A percentile compares a stretch with the other conserved stretches of the same genome.
Evolutionary conservation across 495 filamentous ascomycete genomes (phyloP).

Genomic region (Aspergillus indologenus): DNA sequence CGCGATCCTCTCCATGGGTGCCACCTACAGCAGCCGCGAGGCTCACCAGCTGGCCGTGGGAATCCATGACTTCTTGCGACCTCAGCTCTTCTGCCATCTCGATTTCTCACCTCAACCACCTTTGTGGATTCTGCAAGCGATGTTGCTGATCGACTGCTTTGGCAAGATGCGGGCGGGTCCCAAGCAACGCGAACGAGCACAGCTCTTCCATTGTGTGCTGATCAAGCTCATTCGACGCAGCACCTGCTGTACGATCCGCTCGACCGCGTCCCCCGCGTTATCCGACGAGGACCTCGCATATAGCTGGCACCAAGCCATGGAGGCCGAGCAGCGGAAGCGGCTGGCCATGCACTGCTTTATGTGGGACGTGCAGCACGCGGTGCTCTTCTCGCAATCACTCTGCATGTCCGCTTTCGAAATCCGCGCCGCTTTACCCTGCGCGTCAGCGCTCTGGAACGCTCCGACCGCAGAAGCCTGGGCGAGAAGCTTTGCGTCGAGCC

Average conservation of each 20-base stretch:
- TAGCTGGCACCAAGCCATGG: slow-evolving; percentile 47
- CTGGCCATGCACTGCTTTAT: slow-evolving; percentile 56
- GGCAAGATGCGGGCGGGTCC: slow-evolving; percentile 55
- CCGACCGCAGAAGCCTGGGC: slow-evolving; percentile 46
- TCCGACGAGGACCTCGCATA: slow-evolving; percentile 31
- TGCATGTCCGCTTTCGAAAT: slow-evolving; percentile 60
- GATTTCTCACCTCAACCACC: slow-evolving; percentile 48
- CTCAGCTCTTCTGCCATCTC: slow-evolving; percentile 39
- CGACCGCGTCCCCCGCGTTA: slow-evolving; percentile 24
- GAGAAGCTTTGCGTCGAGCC: too few relatives aligned
- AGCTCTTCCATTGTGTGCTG: slow-evolving; percentile 55
- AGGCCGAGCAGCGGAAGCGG: slow-evolving; percentile 53
- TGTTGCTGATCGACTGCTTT: slow-evolving; percentile 58
- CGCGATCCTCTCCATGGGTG: slow-evolving; percentile 51
- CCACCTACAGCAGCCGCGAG: slow-evolving; percentile 52
- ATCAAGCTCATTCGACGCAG: slow-evolving; percentile 58
- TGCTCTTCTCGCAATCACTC: slow-evolving; percentile 54
- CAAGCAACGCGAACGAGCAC: slow-evolving; percentile 53
- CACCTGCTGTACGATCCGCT: slow-evolving; percentile 44
- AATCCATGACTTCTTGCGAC: slow-evolving; percentile 47
- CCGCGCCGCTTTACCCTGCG: slow-evolving; percentile 46
- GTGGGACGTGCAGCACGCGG: slow-evolving; percentile 58
- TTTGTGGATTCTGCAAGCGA: slow-evolving; percentile 54
- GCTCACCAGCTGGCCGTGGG: slow-evolving; percentile 53
- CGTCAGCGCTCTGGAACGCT: slow-evolving; percentile 49